Evolutionary conservation across 768 basidiomycete genomes (phyloP).

Genomic region (Holtermannia corniformis): DNA sequence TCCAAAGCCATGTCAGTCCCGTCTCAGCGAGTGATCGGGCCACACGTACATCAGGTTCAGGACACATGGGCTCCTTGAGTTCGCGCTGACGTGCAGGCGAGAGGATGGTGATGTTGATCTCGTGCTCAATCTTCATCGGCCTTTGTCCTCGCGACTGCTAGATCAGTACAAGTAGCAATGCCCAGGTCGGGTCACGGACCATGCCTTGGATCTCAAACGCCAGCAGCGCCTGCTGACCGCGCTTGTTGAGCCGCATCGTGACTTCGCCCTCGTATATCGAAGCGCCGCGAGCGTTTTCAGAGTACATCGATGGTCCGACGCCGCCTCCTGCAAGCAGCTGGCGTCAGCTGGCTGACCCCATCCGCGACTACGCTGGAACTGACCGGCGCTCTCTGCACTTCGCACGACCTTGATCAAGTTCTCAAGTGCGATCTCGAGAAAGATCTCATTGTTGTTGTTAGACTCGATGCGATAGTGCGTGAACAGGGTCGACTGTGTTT

Average conservation of each 20-base stretch:
- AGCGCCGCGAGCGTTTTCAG: background rate
- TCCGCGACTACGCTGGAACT: background rate
- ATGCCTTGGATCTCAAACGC: conserved; percentile 35
- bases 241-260: conserved; percentile 33
- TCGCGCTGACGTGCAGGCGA: conserved; percentile 26
- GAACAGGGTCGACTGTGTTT: conserved; percentile 30
- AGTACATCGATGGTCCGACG: background rate
- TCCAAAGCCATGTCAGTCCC: conserved; percentile 13
- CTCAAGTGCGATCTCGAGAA: conserved; percentile 35
- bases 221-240: conserved; percentile 31
- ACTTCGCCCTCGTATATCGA: conserved; percentile 23
- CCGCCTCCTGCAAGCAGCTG: no score
- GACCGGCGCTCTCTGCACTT: conserved; percentile 35
- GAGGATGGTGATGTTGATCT: conserved; percentile 33
- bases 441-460: conserved; percentile 36
- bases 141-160: conserved; percentile 3
- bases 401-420: conserved; percentile 32
- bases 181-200: conserved; percentile 9
- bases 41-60: conserved; percentile 40
- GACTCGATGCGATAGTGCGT: conserved; percentile 36
- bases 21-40: no score
- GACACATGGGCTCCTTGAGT: conserved; percentile 38
- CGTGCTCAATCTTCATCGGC: conserved; percentile 32
- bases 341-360: background rate
- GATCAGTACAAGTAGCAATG: background rate